Evolutionary conservation across 2,329 filamentous ascomycete species (phyloP), one percentile per base, ranked within the genome.

Genomic region (Colletotrichum musicola): DNA sequence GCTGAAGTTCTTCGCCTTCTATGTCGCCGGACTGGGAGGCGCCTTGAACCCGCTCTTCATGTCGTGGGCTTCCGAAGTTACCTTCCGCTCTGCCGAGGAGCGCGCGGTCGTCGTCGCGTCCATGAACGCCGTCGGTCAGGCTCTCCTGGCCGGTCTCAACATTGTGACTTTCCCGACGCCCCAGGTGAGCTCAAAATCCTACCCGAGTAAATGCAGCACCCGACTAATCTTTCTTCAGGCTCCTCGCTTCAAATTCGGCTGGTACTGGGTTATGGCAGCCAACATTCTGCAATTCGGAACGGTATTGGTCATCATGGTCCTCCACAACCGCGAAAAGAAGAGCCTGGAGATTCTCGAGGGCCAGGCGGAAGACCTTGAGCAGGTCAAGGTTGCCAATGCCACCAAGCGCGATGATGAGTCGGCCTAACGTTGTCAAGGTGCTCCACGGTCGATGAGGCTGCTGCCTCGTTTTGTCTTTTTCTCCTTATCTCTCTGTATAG

Each of bases 1-100:
- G 0, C 85, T 85, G 0, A 78, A 82, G 14, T 89, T 85, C 84
- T 86, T 86, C 59, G 85, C 84, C 0, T 73, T 88, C 80, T 75
- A 76, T 35, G 86, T 82, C 20, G 60, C 51, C n/a, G 63, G 59
- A 13, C 51, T 63, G 16, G 59, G 58, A 10, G 51, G 59, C 4
- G 59, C 58, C 1, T 20, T 58, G 10, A 63, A 63, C 14, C 58
- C 50, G 20, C 18, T 67, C 9, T 56, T 63, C 53, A 56, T 62
- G 51, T 56, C 64, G 1, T 67, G 64, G 59, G 64, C 59, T 9
- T 62, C 64, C 1, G 59, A 63, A 2, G 60, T 63, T 5, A 67
- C 59, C 12, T 62, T 62, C 38, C 30, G 38, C 4, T 62, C 58
- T 2, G 60, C 50, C 1, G 59, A 67, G 25, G 59, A 63, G 5